Percentiles rank a stretch among this genome's conserved stretches.
Evolutionary conservation across 305 asterid genomes (phyloP).

Genomic region (Solanum aculeatissimum): DNA sequence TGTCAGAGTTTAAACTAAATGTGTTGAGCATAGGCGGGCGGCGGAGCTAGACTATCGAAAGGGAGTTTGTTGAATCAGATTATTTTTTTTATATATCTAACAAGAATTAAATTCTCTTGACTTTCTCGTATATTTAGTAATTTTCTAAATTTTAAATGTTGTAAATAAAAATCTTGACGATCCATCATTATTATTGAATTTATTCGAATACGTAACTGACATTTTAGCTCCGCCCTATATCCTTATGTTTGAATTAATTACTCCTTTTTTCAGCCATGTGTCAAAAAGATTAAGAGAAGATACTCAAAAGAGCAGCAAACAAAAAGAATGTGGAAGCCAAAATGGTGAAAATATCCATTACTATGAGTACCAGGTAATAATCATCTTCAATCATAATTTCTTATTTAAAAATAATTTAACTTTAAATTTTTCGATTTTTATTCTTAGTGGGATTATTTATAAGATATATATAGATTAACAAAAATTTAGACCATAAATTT

Average conservation of each 20-base stretch:
- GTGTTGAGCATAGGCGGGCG: not conserved
- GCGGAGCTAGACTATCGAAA: no score
- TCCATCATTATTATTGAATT: not conserved
- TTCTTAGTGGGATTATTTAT: not conserved
- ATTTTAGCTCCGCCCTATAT: not conserved
- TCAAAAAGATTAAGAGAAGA: not conserved
- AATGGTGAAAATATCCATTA: not conserved
- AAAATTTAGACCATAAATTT: not conserved
- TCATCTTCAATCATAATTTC: not conserved
- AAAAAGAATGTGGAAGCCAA: not conserved
- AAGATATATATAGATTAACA: not conserved
- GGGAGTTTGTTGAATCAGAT: not conserved
- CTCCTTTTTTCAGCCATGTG: not conserved
- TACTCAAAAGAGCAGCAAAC: not conserved
- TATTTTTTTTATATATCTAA: not conserved
- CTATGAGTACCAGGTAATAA: not conserved
- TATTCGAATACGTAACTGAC: accelerated
- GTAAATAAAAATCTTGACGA: not conserved
- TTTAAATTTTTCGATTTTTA: not conserved
- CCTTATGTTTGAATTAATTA: not conserved
- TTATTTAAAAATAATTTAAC: not conserved
- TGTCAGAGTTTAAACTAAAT: not conserved
- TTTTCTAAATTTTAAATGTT: not conserved
- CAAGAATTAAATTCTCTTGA: not conserved
- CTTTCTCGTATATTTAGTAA: not conserved